phyloP scores from a whole-genome alignment of 2,329 filamentous ascomycete genomes.

The Sarocladium brachiariae region DNA sequence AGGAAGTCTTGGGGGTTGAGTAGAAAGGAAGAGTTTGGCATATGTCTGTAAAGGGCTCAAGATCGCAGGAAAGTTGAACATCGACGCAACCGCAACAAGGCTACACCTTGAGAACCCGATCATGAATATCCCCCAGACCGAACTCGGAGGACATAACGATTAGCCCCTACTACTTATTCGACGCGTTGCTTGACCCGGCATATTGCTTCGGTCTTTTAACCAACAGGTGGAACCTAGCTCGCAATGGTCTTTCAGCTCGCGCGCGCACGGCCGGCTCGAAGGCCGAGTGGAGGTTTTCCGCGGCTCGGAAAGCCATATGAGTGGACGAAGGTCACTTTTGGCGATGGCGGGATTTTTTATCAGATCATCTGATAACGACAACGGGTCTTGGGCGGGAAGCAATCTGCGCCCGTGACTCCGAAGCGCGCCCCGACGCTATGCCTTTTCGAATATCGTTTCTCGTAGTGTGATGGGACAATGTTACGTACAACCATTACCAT shows the following conservation, averaged over 20 bases:
- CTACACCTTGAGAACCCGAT: no score
- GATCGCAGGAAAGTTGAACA: no score
- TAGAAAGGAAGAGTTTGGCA: no score
- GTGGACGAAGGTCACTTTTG: background rate
- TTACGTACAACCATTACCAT: no score
- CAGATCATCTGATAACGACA: constrained; percentile 8
- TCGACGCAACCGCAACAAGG: no score
- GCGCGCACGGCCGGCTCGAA: background rate
- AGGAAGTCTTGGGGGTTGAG: no score
- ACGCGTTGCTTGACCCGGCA: no score
- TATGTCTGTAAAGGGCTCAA: no score
- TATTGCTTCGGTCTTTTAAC: background rate
- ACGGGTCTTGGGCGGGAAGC: background rate
- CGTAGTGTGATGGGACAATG: no score
- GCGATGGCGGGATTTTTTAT: background rate
- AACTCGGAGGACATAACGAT: no score
- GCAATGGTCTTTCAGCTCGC: background rate
- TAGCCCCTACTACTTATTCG: no score
- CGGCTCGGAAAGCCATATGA: background rate
- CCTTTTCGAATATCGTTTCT: background rate
- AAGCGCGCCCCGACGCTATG: background rate
- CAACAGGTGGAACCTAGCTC: background rate
- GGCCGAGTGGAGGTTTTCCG: background rate
- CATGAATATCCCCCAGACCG: no score
- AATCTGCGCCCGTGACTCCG: background rate